These are phyloP conservation scores for Endotrypanum monterogeii DNA, from an alignment of 208 protist genomes.

Conservation along the genomic window DNA sequence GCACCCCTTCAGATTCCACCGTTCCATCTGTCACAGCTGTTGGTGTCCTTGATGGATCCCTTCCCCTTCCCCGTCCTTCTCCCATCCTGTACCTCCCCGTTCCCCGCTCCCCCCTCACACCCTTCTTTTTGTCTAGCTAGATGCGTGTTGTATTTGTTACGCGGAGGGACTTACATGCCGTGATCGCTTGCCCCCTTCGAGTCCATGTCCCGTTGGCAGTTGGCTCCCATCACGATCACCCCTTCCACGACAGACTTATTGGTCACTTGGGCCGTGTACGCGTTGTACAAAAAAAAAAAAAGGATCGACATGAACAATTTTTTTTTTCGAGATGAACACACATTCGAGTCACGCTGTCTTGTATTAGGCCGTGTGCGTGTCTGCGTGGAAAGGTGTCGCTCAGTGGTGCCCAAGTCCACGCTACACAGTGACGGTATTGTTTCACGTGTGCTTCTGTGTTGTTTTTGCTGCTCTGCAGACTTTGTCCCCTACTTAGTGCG, in stretches of 20 bases:
- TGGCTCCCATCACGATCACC: not conserved
- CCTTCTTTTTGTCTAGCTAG: not conserved
- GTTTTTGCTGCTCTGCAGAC: not conserved
- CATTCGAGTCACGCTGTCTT: not conserved
- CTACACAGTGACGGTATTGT: not conserved
- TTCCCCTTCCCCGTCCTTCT: too few relatives aligned
- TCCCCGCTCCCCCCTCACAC: not conserved
- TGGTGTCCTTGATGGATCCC: not conserved
- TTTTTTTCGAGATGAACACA: not conserved
- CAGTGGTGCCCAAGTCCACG: not conserved
- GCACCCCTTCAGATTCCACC: not conserved
- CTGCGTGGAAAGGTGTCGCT: not conserved
- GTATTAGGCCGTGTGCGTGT: not conserved
- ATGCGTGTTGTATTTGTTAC: not conserved
- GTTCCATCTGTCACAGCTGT: not conserved
- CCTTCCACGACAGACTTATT: not conserved
- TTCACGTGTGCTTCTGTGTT: not conserved
- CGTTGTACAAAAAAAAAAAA: not conserved
- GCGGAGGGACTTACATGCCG: not conserved
- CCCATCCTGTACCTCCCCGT: not conserved
- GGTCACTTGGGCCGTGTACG: not conserved
- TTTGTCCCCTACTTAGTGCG: not conserved
- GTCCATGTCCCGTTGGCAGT: not conserved
- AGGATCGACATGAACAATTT: too few relatives aligned
- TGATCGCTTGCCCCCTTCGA: not conserved